phyloP scores from a whole-genome alignment of 2,329 filamentous ascomycete species.

The Thelonectria discophora region DNA sequence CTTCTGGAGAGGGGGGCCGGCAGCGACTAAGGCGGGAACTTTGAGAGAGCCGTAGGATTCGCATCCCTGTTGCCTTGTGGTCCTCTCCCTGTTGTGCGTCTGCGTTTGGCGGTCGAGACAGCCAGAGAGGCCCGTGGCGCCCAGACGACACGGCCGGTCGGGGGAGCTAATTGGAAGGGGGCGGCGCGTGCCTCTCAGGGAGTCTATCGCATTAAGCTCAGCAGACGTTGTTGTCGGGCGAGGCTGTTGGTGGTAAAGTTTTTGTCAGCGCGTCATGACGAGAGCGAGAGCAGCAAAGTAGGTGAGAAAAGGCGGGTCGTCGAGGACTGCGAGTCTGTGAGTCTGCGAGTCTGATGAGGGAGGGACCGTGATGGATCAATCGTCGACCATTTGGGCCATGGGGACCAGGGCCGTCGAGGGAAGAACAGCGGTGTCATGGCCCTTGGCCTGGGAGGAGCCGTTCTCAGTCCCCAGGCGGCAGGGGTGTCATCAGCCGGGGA shows the following conservation, averaged over 20 bases:
- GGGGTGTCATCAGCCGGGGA: conserved; percentile 20
- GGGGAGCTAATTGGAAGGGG: conserved; percentile 27
- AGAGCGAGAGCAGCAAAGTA: not conserved
- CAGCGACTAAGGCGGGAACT: conserved; percentile 32
- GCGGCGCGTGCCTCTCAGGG: conserved; percentile 25
- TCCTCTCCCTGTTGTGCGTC: conserved; percentile 29
- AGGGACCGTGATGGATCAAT: not conserved
- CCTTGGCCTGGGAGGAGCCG: not conserved
- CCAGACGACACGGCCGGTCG: conserved; percentile 26
- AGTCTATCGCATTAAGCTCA: conserved; percentile 12
- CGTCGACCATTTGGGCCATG: conserved; percentile 1
- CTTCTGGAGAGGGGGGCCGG: conserved; percentile 18
- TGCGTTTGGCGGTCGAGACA: conserved; percentile 30
- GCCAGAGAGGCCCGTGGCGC: conserved; percentile 18
- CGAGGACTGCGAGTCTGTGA: not conserved
- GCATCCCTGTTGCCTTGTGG: conserved; percentile 39
- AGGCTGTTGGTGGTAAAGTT: too few relatives aligned
- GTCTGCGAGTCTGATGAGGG: too few relatives aligned
- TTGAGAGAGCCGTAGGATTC: conserved; percentile 38
- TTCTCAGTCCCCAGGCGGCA: conserved; percentile 8
- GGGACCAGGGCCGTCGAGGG: not conserved
- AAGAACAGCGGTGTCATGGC: conserved; percentile 23
- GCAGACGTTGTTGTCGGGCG: not conserved
- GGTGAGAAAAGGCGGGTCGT: not conserved
- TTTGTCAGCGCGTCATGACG: not conserved